Conservation (phyloP, 2,329 filamentous ascomycete species). For the Pseudogymnoascus sp. region DNA sequence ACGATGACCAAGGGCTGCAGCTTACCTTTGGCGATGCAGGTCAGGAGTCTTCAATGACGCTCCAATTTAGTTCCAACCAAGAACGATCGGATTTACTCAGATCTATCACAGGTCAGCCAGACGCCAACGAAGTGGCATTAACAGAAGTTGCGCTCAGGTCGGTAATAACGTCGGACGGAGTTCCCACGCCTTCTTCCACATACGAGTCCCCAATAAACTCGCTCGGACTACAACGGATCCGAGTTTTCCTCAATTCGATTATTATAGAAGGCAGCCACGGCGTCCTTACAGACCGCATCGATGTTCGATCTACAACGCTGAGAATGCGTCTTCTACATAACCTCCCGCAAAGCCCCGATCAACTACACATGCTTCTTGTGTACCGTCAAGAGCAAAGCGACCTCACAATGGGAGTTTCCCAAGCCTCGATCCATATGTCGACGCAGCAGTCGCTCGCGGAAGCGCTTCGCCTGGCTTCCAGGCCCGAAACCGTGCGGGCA, state of each 20-base stretch:
- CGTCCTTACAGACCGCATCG: constrained; percentile 71
- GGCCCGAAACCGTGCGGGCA: constrained; percentile 58
- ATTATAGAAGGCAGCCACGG: constrained; percentile 63
- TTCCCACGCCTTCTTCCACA: background rate
- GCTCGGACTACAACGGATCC: constrained; percentile 52
- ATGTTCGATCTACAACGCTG: constrained; percentile 63
- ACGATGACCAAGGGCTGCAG: constrained; percentile 58
- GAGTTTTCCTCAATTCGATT: constrained; percentile 64
- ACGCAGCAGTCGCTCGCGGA: constrained; percentile 53
- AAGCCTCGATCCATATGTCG: constrained; percentile 55
- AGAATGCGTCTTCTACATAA: constrained; percentile 36
- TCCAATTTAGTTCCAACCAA: constrained; percentile 63
- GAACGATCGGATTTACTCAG: constrained; percentile 64
- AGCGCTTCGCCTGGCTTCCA: constrained; percentile 36
- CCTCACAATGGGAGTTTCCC: constrained; percentile 64
- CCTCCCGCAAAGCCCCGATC: constrained; percentile 39
- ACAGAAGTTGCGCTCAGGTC: background rate
- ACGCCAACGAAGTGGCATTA: background rate
- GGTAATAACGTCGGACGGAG: background rate
- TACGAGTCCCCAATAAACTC: constrained; percentile 38
- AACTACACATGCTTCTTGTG: constrained; percentile 50
- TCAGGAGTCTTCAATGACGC: constrained; percentile 54
- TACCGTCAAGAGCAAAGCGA: constrained; percentile 66
- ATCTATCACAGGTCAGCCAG: constrained; percentile 52
- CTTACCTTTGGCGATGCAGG: constrained; percentile 47